phyloP scores from a whole-genome alignment of 2,329 filamentous ascomycete genomes.

The Ascochyta rabiei region DNA sequence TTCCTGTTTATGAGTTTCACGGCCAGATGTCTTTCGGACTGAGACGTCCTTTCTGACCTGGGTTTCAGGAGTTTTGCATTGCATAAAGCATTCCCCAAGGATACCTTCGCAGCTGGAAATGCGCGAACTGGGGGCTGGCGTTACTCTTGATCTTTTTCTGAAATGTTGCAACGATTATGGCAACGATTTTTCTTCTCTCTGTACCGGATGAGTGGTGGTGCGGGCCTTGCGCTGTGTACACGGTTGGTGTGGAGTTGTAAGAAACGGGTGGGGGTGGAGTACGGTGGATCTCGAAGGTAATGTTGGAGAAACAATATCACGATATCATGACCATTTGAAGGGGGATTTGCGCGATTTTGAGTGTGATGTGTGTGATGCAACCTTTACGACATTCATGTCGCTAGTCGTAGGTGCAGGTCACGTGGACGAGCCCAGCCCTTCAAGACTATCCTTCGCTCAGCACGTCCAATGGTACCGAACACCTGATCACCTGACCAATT shows the following conservation, averaged over 20 bases:
- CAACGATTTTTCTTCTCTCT: slow-evolving; percentile 12
- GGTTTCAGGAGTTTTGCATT: slow-evolving; percentile 30
- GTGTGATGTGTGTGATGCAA: slow-evolving; percentile 5
- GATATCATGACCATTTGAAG: slow-evolving; percentile 25
- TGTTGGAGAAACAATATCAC: slow-evolving; percentile 29
- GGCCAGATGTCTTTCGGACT: slow-evolving; percentile 15
- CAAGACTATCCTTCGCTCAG: not conserved
- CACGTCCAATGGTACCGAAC: too few species aligned
- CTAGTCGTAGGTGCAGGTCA: slow-evolving; percentile 12
- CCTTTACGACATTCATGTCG: slow-evolving; percentile 1
- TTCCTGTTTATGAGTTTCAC: slow-evolving; percentile 24
- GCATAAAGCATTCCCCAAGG: slow-evolving; percentile 36
- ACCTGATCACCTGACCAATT: too few species aligned
- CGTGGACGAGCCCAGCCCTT: not conserved
- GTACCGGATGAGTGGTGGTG: not conserved
- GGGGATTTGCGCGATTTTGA: not conserved
- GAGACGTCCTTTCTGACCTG: slow-evolving; percentile 14
- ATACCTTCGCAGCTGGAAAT: slow-evolving; percentile 39
- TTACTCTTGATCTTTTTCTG: slow-evolving; percentile 22
- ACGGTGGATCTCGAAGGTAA: slow-evolving; percentile 23
- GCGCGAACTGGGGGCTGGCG: slow-evolving; percentile 40
- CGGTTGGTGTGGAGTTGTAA: not conserved
- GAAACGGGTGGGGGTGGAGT: slow-evolving; percentile 5
- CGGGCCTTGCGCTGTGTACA: not conserved
- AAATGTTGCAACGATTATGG: slow-evolving; percentile 15